phyloP scores from a whole-genome alignment of 2,329 filamentous ascomycete genomes.

The Nigrospora sphaerica region DNA sequence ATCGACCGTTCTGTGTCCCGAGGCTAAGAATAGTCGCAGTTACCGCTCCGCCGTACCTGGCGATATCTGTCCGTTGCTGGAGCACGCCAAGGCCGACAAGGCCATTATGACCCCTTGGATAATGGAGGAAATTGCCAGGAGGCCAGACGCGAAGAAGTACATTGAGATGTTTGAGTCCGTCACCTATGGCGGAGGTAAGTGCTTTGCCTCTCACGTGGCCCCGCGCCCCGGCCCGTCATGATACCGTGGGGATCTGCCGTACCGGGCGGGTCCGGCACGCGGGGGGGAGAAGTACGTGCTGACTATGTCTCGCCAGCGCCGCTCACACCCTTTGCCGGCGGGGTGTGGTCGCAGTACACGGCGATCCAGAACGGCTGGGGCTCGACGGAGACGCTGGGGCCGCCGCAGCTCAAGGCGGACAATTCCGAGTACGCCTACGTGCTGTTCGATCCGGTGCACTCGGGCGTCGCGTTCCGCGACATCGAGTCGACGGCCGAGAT shows the following conservation, averaged over 20 bases:
- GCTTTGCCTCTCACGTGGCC: too few relatives aligned
- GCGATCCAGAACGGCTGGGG: slow-evolving; percentile 10
- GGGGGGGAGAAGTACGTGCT: too few relatives aligned
- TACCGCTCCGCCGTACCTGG: slow-evolving; percentile 5
- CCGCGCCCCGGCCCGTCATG: too few relatives aligned
- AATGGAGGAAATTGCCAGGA: slow-evolving; percentile 12
- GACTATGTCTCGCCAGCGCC: slow-evolving; percentile 2
- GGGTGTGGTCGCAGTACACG: slow-evolving; percentile 10
- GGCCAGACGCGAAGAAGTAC: slow-evolving; percentile 8
- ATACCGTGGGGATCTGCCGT: too few relatives aligned
- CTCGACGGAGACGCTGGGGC: slow-evolving; percentile 6
- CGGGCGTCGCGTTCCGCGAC: slow-evolving; percentile 9
- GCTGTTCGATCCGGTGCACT: slow-evolving; percentile 10
- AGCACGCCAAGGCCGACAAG: slow-evolving; percentile 5
- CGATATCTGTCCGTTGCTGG: slow-evolving; percentile 8
- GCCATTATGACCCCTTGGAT: slow-evolving; percentile 11
- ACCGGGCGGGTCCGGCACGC: too few relatives aligned
- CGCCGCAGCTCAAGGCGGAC: slow-evolving; percentile 8
- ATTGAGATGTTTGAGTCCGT: slow-evolving; percentile 9
- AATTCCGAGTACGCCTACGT: slow-evolving; percentile 10
- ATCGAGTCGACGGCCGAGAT: slow-evolving; percentile 5
- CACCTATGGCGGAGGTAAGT: slow-evolving; percentile 13
- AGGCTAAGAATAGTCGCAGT: background rate
- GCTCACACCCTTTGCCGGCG: slow-evolving; percentile 6
- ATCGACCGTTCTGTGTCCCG: background rate